Evolutionary conservation across 1,284 basidiomycete genomes (phyloP), one percentile per base, ranked within the genome.

Genomic region (Apiotrichum sp.): DNA sequence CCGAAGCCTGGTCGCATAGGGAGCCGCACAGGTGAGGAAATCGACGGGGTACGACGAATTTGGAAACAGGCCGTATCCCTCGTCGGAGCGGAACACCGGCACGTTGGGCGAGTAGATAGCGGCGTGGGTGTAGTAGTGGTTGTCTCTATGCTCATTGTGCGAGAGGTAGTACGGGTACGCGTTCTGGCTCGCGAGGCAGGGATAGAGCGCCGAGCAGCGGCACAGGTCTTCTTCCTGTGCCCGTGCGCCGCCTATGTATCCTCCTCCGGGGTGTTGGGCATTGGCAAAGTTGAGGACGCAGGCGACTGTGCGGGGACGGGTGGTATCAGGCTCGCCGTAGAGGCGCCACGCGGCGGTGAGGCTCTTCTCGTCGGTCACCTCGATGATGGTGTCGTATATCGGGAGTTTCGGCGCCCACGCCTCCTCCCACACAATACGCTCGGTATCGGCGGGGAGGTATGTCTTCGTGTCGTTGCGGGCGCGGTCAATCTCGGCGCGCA

Each of bases 11-110:
- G 44, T 50, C 10, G 29, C 46, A 22, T 58, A 55, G 34, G 57
- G 53, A 4, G 57, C 57, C 4, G 57, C 32, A 1, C 50, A 47
- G 2, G 57, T 58, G 45, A 58, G n/a, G 32, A 55, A 52, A 13
- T 47, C 38, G 3, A 50, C 47, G 1, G 44, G 33, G 38, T 49
- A 55, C 0, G 52, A 45, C 10, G 2, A 3, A 7, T 47, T 31
- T 2, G 55, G 50, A 11, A 58, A 53, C 8, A 38, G 36, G 7
- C 8, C 36, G 36, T 38, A 38, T 38, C 13, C 8, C 7, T 38
- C 36, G 29, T 41, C 43, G 38, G 33, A 36, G 22, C 57, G 53
- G 34, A 41, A 58, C 32, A 55, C 43, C 6, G 57, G 57, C 53
- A 58, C 57, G n/a, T 34, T 14, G 10, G 50, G 47, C 31, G 53